Percentiles rank a stretch among this genome's conserved stretches.
Evolutionary conservation across 495 filamentous ascomycete genomes (phyloP).

Genomic region (Pyrenula massariospora): DNA sequence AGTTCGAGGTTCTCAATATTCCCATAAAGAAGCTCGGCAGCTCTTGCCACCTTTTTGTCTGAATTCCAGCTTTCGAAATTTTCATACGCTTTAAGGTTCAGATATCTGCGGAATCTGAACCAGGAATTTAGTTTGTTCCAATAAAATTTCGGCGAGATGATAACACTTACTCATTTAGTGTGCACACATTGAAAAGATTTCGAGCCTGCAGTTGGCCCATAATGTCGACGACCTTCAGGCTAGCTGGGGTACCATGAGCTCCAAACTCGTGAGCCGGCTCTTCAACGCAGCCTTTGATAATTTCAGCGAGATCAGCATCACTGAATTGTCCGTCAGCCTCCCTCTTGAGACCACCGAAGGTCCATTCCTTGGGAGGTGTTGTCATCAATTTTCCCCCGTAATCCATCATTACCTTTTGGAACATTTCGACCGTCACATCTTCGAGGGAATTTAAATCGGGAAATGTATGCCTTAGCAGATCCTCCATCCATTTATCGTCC

Average conservation of each 20-base stretch:
- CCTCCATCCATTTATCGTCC: constrained; percentile 56
- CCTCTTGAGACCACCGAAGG: constrained; percentile 38
- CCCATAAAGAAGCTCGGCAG: constrained; percentile 51
- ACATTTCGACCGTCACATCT: not conserved
- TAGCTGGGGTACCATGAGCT: constrained; percentile 50
- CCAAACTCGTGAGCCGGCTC: constrained; percentile 43
- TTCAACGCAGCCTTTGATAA: constrained; percentile 46
- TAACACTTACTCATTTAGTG: constrained; percentile 47
- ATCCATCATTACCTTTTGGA: not conserved
- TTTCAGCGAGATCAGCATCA: constrained; percentile 51
- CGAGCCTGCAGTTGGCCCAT: constrained; percentile 62
- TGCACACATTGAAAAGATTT: constrained; percentile 53
- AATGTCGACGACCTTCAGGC: constrained; percentile 58
- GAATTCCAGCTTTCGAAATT: constrained; percentile 54
- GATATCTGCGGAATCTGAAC: constrained; percentile 45
- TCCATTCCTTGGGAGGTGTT: constrained; percentile 31
- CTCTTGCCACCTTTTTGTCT: constrained; percentile 46
- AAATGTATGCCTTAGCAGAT: constrained; percentile 21
- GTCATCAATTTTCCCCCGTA: not conserved
- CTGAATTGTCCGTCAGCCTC: constrained; percentile 35
- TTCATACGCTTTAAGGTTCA: constrained; percentile 42
- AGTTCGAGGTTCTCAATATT: constrained; percentile 53
- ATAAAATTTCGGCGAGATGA: not conserved
- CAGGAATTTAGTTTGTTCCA: not conserved
- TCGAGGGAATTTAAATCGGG: not conserved